Evolutionary conservation across 129 eudicot species (phyloP), one percentile per base, ranked within the genome.

Genomic region (Logfia minima): DNA sequence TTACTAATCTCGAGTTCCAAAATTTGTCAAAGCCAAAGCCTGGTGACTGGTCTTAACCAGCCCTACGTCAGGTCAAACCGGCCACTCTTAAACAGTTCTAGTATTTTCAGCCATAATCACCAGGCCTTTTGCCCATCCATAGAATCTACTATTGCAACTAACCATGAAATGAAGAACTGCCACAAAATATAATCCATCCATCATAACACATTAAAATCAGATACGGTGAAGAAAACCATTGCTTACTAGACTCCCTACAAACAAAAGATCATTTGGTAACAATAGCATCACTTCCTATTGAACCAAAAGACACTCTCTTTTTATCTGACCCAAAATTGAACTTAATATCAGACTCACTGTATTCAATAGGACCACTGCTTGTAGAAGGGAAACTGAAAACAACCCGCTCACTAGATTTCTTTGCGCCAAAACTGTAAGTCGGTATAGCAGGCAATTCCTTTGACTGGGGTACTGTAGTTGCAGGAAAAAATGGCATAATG

Each of bases 301-400:
- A 84, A 18, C 83, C 75, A 53, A 93, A 93, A 71, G 89, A 88
- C 23, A 93, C 79, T 83, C 80, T 72, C 60, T 84, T 82, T 79
- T 82, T 84, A 55, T 85, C 92, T 10, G 96, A 87, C 76, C 97
- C 96, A 84, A 93, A 93, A 48, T 75, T 87, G 77, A 85, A 93
- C 84, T 85, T 93, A 31, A 88, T 77, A 81, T 86, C 92, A 67
- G 86, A 81, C 68, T 83, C 83, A 34, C 75, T 91, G n/a, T 21
- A 39, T 1, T 83, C 79, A 71, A 65, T 8, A 43, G 80, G 59
- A 37, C 85, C 79, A 60, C 39, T 83, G 81, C 92, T 88, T 6
- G 88, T 84, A 28, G 96, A 90, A 62, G 92, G 98, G 69, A 88
- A 87, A 10, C 93, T 70, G 83, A 87, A 87, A 72, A 84, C 91